phyloP scores from a whole-genome alignment of 2,329 filamentous ascomycete species.

The Trichoderma harzianum region DNA sequence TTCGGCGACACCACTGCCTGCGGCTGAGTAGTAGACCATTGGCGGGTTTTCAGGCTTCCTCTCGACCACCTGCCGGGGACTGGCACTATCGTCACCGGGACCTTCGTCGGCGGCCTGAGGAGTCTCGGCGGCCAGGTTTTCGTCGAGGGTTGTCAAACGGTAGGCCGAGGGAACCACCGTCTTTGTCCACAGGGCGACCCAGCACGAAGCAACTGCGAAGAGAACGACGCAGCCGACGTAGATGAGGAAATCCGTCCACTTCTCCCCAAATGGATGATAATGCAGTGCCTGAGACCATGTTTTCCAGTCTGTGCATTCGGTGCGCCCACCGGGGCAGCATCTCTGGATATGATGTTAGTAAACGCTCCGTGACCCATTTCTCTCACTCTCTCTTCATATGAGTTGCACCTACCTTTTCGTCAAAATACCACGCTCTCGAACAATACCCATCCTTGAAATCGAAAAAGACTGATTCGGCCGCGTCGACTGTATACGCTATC shows the following conservation, averaged over 20 bases:
- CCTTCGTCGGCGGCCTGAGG: conserved; percentile 39
- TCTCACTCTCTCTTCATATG: background rate
- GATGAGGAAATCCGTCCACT: conserved; percentile 72
- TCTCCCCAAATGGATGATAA: conserved; percentile 42
- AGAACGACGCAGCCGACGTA: conserved; percentile 70
- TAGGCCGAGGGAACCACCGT: conserved; percentile 89
- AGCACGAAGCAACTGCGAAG: conserved; percentile 69
- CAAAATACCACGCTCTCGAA: conserved; percentile 64
- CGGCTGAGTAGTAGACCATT: conserved; percentile 93
- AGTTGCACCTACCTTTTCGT: conserved; percentile 54
- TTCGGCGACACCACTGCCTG: conserved; percentile 93
- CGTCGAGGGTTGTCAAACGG: conserved; percentile 82
- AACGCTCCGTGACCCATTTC: too few species aligned
- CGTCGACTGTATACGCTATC: conserved; percentile 84
- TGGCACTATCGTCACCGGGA: conserved; percentile 43
- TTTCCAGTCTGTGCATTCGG: conserved; percentile 54
- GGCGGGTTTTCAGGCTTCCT: conserved; percentile 48
- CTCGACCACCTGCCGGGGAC: conserved; percentile 40
- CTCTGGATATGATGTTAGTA: conserved; percentile 33
- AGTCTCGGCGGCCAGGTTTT: conserved; percentile 75
- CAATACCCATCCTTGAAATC: conserved; percentile 93
- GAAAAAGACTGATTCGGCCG: conserved; percentile 80
- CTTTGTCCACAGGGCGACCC: conserved; percentile 84
- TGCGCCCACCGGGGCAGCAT: conserved; percentile 54
- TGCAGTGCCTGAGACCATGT: conserved; percentile 52